These are phyloP conservation scores for Telopea speciosissima DNA, from an alignment of 177 flowering plant species.

Conservation along the genomic window DNA sequence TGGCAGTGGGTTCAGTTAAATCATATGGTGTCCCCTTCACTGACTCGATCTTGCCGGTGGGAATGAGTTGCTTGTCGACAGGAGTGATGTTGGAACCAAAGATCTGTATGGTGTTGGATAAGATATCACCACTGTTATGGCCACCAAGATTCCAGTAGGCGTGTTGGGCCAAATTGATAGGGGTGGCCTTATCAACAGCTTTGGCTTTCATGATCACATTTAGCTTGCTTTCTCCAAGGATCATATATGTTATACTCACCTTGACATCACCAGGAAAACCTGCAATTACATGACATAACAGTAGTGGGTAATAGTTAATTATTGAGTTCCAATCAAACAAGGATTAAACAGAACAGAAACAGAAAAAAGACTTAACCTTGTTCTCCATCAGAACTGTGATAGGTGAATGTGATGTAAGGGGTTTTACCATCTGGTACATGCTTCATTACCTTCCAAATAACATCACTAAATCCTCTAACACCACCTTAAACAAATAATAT, in stretches of 20 bases:
- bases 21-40: slow-evolving; percentile 64
- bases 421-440: slow-evolving; percentile 26
- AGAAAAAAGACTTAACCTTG: slow-evolving; percentile 36
- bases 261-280: slow-evolving; percentile 70
- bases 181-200: slow-evolving; percentile 61
- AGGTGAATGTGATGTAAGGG: slow-evolving; percentile 42
- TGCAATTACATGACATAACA: slow-evolving; percentile 5
- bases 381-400: slow-evolving; percentile 69
- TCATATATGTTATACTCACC: slow-evolving; percentile 45
- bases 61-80: slow-evolving; percentile 48
- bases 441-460: slow-evolving; percentile 37
- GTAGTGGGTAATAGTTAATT: no score
- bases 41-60: slow-evolving; percentile 52
- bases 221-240: slow-evolving; percentile 31
- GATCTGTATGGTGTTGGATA: slow-evolving; percentile 50
- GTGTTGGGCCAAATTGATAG: slow-evolving; percentile 75
- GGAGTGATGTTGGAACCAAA: slow-evolving; percentile 59
- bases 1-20: slow-evolving; percentile 33
- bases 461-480: slow-evolving; percentile 38
- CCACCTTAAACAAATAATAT: slow-evolving; percentile 34
- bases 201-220: slow-evolving; percentile 51
- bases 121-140: slow-evolving; percentile 62
- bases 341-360: not conserved
- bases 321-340: not conserved
- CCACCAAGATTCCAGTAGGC: slow-evolving; percentile 85